Evolutionary conservation across 1,284 basidiomycete genomes (phyloP), one percentile per base, ranked within the genome.

Genomic region (Papiliotrema fonsecae): DNA sequence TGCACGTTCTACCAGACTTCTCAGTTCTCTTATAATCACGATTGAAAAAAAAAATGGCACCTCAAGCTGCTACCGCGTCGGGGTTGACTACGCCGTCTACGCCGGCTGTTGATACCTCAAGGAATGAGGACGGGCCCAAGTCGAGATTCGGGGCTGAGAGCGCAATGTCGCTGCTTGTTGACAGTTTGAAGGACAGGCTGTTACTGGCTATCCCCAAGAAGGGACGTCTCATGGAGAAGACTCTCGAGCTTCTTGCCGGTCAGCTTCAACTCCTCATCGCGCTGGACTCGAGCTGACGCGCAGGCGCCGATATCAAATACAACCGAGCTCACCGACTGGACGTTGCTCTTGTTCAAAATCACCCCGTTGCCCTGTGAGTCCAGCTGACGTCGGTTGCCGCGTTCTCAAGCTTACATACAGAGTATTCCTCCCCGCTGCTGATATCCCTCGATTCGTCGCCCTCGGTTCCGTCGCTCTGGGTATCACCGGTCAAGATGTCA

Each of bases 131-230:
- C 28, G 34, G 35, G 48, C 53, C 42, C 50, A 59, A 44, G 36
- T 54, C 55, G 43, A 59, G 68, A 45, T 75, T 75, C 46, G 74
- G 72, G 7, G 63, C 62, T 39, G 70, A 72, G 47, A 64, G 61
- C 14, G 62, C 67, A 27, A 76, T 77, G 74, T 73, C 75, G 42
- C 59, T 79, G n/a, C 63, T 79, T 22, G 71, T 75, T 36, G 81
- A 80, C 47, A 77, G 77, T 36, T 75, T 85, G 46, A 75, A 81
- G 51, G 84, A 83, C 41, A 82, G 93, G 42, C 68, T 97, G 50
- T 77, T 98, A 28, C 94, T 98, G 65, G 94, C 94, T 6, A 89
- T 98, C 61, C 94, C 94, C 1, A 98, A 98, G 78, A 98, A 98
- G 82, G 94, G 93, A 51, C 80, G 94, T 58, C 78, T 99, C 54